A percentile compares a stretch with the other conserved stretches of the same genome.
Conservation (phyloP, 2,329 filamentous ascomycete species). For the Dactylonectria macrodidyma region DNA sequence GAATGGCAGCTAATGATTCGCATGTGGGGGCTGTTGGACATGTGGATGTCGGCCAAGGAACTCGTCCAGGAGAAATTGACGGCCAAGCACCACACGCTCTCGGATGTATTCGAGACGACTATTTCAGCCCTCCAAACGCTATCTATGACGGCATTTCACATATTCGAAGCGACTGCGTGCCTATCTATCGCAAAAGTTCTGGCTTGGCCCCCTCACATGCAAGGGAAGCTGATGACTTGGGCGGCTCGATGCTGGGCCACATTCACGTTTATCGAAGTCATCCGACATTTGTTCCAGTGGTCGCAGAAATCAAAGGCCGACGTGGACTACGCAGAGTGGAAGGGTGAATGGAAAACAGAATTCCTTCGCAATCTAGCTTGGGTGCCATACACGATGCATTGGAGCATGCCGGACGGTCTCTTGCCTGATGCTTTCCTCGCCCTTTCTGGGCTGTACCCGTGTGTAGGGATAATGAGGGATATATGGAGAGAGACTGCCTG, state of each 20-base stretch:
- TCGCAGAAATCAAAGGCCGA: not conserved
- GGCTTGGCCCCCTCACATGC: constrained; percentile 10
- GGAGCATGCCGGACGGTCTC: constrained; percentile 23
- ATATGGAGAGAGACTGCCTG: constrained; percentile 20
- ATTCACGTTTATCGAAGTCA: constrained; percentile 13
- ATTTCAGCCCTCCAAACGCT: not conserved
- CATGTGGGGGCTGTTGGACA: constrained; percentile 27
- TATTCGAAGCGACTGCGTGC: constrained; percentile 22
- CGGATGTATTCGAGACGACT: not conserved
- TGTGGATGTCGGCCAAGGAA: constrained; percentile 25
- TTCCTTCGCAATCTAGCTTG: constrained; percentile 25
- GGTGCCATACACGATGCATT: constrained; percentile 24
- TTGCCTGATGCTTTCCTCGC: constrained; percentile 25
- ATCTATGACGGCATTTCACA: constrained; percentile 20
- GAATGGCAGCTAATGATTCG: constrained; percentile 31
- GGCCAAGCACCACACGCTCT: not conserved
- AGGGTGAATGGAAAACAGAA: constrained; percentile 16
- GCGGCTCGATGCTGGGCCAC: constrained; percentile 23
- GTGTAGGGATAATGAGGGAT: constrained; percentile 22
- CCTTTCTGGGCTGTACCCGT: constrained; percentile 17
- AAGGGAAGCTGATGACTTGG: constrained; percentile 17
- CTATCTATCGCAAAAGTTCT: constrained; percentile 17
- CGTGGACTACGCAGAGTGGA: constrained; percentile 12
- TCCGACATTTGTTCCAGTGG: constrained; percentile 14
- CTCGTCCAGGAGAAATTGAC: not conserved